phyloP scores from a whole-genome alignment of 352 stramenopile species.

The Thalassiosira livingstoniorum region DNA sequence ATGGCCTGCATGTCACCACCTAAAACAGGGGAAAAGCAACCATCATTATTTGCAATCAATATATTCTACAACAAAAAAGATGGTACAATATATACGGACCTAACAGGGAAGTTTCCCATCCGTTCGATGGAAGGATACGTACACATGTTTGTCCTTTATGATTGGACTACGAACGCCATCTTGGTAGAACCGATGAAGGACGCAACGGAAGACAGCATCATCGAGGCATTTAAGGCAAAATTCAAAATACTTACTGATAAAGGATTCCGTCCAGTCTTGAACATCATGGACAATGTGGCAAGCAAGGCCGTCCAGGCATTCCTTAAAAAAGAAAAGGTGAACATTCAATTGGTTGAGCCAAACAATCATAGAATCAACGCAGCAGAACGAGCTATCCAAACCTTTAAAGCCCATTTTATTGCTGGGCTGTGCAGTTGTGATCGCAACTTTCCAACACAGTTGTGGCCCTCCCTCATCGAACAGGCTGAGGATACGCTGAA shows the following conservation, averaged over 20 bases:
- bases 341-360: constrained; percentile 37
- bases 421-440: not conserved
- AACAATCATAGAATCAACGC: constrained; percentile 34
- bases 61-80: constrained; percentile 30
- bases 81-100: constrained; percentile 43
- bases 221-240: constrained; percentile 24
- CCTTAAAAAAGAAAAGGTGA: constrained; percentile 18
- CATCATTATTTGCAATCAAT: constrained; percentile 19
- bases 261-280: constrained; percentile 23
- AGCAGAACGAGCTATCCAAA: constrained; percentile 48
- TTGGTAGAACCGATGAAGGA: constrained; percentile 24
- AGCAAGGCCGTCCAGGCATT: constrained; percentile 30
- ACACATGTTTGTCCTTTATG: constrained; percentile 57
- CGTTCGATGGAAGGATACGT: constrained; percentile 41
- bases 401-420: constrained; percentile 60
- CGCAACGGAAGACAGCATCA: not conserved
- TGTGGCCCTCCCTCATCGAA: constrained; percentile 2
- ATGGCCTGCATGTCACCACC: too few relatives aligned
- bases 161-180: constrained; percentile 57
- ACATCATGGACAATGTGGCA: constrained; percentile 40
- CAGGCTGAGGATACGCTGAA: constrained; percentile 19
- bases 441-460: constrained; percentile 13
- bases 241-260: constrained; percentile 11
- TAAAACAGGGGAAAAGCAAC: too few relatives aligned
- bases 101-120: constrained; percentile 37